Evolutionary conservation across 140 eudicot genomes (phyloP), one percentile per base, ranked within the genome.

Genomic region (Anethum foeniculum): DNA sequence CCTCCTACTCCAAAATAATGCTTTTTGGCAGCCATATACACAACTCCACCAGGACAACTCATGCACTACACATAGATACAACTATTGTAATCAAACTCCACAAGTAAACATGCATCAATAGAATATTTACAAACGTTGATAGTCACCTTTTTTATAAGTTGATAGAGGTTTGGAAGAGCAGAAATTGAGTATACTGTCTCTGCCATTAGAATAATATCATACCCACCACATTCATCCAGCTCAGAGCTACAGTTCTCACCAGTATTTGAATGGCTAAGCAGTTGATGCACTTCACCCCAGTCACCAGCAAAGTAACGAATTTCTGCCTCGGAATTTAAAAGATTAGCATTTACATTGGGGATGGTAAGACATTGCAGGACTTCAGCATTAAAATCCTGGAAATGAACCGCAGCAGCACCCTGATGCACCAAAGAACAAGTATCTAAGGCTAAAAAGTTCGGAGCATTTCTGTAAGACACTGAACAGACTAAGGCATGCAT

Each of bases 1-100:
- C 99, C 99, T 80, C 99, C 99, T 62, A 95, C 99, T 39, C 99
- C 99, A 80, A 95, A 95, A 84, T 95, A 95, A 82, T 95, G 86
- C 85, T 95, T 95, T 86, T 95, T 95, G 82, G 97, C 99, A 56
- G 99, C 97, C 97, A 95, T 88, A 84, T 92, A 95, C 36, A 92
- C 92, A 71, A 92, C 93, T 82, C 99, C 99, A 75, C 84, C 74
- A 75, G 97, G 90, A 80, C 60, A 85, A 74, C 89, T 81, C 71
- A 88, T 48, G 82, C 91, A 89, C 99, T 94, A 83, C 43, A 81
- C 71, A 56, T 23, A 74, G 71, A 80, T 28, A 69, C 36, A 80
- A 11, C 51, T 56, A 58, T 3, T 78, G 77, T 38, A 64, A 51
- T 71, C 48, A 87, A 49, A 76, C 44, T 78, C 71, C 83, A 49